phyloP scores from a whole-genome alignment of 2,329 filamentous ascomycete genomes.

The Aspergillus glaucus region DNA sequence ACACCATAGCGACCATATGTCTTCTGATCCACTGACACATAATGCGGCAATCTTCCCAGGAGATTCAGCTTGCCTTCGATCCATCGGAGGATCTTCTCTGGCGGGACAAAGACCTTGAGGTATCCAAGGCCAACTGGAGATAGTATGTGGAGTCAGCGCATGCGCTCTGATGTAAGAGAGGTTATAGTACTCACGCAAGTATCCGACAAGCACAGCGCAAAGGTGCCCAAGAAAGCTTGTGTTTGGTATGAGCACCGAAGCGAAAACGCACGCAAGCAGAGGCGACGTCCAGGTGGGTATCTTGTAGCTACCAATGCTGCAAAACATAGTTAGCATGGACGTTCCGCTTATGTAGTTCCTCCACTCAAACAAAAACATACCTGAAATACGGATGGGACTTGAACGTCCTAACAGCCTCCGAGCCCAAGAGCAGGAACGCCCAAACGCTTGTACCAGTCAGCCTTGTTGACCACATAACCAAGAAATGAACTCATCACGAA shows the following conservation, averaged over 20 bases:
- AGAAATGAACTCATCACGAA: slow-evolving; percentile 33
- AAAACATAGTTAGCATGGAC: slow-evolving; percentile 14
- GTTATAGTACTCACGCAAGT: slow-evolving; percentile 60
- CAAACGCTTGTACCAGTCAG: slow-evolving; percentile 59
- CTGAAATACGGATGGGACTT: slow-evolving; percentile 71
- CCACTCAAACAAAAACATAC: slow-evolving; percentile 25
- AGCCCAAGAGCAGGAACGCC: slow-evolving; percentile 81
- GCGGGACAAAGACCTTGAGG: slow-evolving; percentile 81
- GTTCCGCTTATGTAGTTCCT: not conserved
- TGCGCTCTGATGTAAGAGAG: not conserved
- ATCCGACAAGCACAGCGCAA: slow-evolving; percentile 76
- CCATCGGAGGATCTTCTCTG: slow-evolving; percentile 80
- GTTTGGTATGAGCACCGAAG: slow-evolving; percentile 69
- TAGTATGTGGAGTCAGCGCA: slow-evolving; percentile 5
- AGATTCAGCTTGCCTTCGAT: slow-evolving; percentile 84
- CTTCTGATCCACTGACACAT: slow-evolving; percentile 92
- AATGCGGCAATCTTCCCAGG: slow-evolving; percentile 76
- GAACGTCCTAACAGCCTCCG: slow-evolving; percentile 81
- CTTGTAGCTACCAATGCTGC: slow-evolving; percentile 53
- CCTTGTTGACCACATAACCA: not conserved
- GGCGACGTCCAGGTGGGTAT: slow-evolving; percentile 93
- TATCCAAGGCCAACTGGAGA: slow-evolving; percentile 71
- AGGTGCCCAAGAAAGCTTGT: slow-evolving; percentile 83
- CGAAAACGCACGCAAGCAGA: slow-evolving; percentile 66
- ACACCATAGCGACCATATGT: slow-evolving; percentile 90